Conservation (phyloP, 345 rosid species). For the Eucalyptus dawsonii region DNA sequence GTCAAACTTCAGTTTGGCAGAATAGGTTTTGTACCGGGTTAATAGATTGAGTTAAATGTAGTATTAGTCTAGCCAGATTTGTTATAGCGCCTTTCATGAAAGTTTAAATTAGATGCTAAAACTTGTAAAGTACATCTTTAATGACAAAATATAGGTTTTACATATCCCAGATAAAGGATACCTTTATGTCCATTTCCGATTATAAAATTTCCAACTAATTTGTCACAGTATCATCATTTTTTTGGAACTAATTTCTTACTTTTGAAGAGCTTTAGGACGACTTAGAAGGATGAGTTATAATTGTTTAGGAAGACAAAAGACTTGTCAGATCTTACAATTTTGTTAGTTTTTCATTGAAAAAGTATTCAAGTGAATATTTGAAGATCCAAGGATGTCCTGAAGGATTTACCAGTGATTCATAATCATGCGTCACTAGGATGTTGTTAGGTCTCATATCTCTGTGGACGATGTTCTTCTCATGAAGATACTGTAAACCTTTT, state of each 20-base stretch:
- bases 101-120: not conserved
- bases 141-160: not conserved
- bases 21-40: not conserved
- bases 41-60: not conserved
- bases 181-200: not conserved
- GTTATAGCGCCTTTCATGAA: not conserved
- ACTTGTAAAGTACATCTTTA: not conserved
- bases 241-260: not conserved
- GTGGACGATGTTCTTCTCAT: constrained; percentile 43
- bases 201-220: not conserved
- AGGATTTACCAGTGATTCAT: constrained; percentile 35
- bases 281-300: not conserved
- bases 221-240: not conserved
- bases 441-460: constrained; percentile 60
- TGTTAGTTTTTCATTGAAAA: not conserved
- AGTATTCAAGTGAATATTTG: not conserved
- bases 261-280: not conserved
- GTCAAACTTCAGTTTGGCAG: not conserved
- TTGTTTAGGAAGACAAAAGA: not conserved
- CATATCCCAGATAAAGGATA: not conserved
- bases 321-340: not conserved
- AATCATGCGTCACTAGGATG: constrained; percentile 57
- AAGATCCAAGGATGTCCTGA: not conserved
- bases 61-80: not conserved
- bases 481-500: constrained; percentile 42